Evolutionary conservation across 2,329 filamentous ascomycete species (phyloP).

Genomic region (Aciculosporium take): DNA sequence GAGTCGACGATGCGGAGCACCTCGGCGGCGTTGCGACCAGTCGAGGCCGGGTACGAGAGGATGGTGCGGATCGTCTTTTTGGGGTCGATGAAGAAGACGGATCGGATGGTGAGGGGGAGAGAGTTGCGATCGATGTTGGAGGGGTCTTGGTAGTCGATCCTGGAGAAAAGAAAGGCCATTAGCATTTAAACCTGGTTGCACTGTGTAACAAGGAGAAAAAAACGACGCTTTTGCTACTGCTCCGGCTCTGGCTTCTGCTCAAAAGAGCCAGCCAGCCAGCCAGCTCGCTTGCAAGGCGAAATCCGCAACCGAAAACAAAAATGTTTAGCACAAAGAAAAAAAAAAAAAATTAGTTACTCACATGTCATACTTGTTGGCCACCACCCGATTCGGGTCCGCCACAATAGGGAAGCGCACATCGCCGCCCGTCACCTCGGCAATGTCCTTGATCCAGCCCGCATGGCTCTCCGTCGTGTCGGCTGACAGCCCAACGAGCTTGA

Average conservation of each 20-base stretch:
- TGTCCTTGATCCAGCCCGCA: constrained; percentile 82
- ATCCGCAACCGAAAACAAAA: no score
- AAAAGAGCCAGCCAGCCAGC: no score
- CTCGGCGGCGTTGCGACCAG: constrained; percentile 70
- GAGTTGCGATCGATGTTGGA: constrained; percentile 71
- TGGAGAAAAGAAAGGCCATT: constrained; percentile 14
- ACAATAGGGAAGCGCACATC: constrained; percentile 66
- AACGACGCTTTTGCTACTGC: no score
- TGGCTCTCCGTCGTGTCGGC: constrained; percentile 79
- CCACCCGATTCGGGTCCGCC: constrained; percentile 62
- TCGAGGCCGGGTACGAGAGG: constrained; percentile 83
- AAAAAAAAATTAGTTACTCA: no score
- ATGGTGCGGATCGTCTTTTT: constrained; percentile 86
- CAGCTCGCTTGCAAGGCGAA: no score
- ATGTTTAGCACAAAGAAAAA: no score
- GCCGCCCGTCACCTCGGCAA: constrained; percentile 61
- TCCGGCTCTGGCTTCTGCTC: no score
- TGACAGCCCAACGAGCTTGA: constrained; percentile 82
- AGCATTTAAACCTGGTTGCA: no score
- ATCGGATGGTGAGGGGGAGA: constrained; percentile 86
- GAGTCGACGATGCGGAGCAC: constrained; percentile 68
- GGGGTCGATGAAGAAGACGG: constrained; percentile 89
- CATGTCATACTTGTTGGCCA: constrained; percentile 69
- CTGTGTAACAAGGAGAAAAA: no score
- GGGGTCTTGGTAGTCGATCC: constrained; percentile 66